These are phyloP conservation scores for Globisporangium camurandrum DNA, from an alignment of 352 stramenopile genomes.

Conservation along the genomic window DNA sequence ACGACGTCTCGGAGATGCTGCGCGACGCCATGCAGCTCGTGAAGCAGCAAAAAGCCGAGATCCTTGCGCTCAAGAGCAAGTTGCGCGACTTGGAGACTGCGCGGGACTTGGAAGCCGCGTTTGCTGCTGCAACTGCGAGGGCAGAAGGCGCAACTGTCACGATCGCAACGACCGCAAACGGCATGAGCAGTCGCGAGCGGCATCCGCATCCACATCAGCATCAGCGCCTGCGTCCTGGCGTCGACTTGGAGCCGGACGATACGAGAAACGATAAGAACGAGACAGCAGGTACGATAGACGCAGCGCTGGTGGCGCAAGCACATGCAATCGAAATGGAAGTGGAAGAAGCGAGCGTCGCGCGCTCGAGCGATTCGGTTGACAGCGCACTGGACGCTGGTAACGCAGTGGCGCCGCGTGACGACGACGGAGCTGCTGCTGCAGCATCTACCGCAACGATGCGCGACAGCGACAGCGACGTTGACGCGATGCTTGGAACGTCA, in stretches of 20 bases:
- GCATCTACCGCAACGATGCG: conserved; percentile 11
- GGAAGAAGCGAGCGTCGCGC: neutral
- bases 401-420: neutral
- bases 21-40: conserved; percentile 59
- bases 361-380: neutral
- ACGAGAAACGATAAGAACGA: no score
- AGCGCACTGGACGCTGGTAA: neutral
- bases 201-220: no score
- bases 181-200: no score
- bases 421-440: neutral
- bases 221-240: no score
- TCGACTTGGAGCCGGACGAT: neutral
- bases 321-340: conserved; percentile 1
- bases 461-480: neutral
- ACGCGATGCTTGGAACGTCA: no score
- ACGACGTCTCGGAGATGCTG: conserved; percentile 53
- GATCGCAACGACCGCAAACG: neutral
- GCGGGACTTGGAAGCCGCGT: neutral
- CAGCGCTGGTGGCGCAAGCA: neutral
- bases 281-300: neutral
- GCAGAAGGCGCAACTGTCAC: no score
- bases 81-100: conserved; percentile 14
- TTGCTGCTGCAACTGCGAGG: neutral
- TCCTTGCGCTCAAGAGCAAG: conserved; percentile 40
- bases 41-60: conserved; percentile 63